Evolutionary conservation across 2,329 filamentous ascomycete genomes (phyloP).

Genomic region (Paramyrothecium sp.): DNA sequence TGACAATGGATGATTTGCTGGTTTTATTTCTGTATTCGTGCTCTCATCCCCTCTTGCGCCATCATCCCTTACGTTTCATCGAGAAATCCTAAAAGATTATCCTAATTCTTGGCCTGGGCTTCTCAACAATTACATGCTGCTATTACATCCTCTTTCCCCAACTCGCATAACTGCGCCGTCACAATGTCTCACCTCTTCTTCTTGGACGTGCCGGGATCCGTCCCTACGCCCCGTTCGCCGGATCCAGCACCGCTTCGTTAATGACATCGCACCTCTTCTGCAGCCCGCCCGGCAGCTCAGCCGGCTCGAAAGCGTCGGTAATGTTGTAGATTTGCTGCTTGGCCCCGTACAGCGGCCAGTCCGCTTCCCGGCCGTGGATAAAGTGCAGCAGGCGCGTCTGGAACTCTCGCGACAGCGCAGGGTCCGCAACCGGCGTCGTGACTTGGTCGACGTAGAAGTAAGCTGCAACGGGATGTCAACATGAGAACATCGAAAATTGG

Average conservation of each 20-base stretch:
- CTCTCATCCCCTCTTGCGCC: too few relatives aligned
- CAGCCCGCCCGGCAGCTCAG: constrained; percentile 1
- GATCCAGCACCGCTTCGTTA: constrained; percentile 7
- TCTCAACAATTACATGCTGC: too few relatives aligned
- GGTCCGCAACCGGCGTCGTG: constrained; percentile 5
- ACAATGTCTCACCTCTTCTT: too few relatives aligned
- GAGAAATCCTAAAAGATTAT: too few relatives aligned
- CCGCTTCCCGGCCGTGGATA: constrained; percentile 7
- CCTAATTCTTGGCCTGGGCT: too few relatives aligned
- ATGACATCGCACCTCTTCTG: constrained; percentile 9
- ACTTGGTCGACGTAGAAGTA: constrained; percentile 10
- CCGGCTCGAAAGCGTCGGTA: constrained; percentile 4
- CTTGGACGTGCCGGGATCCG: too few relatives aligned
- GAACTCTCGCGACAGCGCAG: constrained; percentile 6
- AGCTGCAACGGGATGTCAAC: constrained; percentile 1
- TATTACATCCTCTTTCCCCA: too few relatives aligned
- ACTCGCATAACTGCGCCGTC: too few relatives aligned
- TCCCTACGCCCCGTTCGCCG: constrained; percentile 6
- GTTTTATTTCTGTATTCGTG: too few relatives aligned
- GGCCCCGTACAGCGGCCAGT: constrained; percentile 10
- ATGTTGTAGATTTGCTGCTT: constrained; percentile 9
- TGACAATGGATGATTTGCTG: too few relatives aligned
- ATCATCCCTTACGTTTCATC: too few relatives aligned
- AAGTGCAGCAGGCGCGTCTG: constrained; percentile 12
- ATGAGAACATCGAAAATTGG: background rate